Evolutionary conservation across 139 green algal genomes (phyloP).

Genomic region (Parachlorella kessleri): DNA sequence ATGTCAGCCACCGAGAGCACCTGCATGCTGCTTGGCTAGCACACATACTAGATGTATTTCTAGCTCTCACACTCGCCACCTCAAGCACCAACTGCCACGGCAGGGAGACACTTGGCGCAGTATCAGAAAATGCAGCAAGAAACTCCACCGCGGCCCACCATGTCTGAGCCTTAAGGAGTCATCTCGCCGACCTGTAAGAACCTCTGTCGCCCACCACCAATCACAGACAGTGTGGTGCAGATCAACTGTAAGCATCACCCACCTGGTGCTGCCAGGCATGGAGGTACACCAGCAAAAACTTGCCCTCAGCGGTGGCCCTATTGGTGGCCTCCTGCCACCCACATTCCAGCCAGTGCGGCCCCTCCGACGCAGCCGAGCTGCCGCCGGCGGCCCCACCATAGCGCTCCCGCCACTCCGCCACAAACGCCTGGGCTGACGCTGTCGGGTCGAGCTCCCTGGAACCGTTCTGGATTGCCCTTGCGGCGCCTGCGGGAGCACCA

Average conservation of each 20-base stretch:
- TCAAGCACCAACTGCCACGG: too few relatives aligned
- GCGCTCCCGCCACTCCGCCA: not conserved
- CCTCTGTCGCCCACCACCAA: too few relatives aligned
- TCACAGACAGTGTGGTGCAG: too few relatives aligned
- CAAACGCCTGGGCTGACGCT: not conserved
- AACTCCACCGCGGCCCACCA: too few relatives aligned
- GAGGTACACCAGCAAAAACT: constrained; percentile 84
- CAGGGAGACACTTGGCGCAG: too few relatives aligned
- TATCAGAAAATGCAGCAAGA: too few relatives aligned
- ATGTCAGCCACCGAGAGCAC: too few relatives aligned
- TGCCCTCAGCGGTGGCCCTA: constrained; percentile 63
- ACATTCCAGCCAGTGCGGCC: constrained; percentile 44
- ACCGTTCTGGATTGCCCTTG: not conserved
- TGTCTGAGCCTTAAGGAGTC: too few relatives aligned
- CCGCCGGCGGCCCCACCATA: not conserved
- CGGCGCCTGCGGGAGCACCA: not conserved
- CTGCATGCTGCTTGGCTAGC: too few relatives aligned
- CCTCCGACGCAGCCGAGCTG: not conserved
- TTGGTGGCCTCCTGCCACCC: constrained; percentile 56
- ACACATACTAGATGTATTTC: too few relatives aligned
- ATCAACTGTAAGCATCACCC: not conserved
- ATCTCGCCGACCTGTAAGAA: too few relatives aligned
- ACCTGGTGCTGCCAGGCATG: constrained; percentile 75
- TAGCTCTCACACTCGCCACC: too few relatives aligned
- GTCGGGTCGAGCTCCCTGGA: not conserved